Percentiles rank a stretch among this genome's conserved stretches.
Conservation (phyloP, 805 yeast species). For the Yarrowia sp. region DNA sequence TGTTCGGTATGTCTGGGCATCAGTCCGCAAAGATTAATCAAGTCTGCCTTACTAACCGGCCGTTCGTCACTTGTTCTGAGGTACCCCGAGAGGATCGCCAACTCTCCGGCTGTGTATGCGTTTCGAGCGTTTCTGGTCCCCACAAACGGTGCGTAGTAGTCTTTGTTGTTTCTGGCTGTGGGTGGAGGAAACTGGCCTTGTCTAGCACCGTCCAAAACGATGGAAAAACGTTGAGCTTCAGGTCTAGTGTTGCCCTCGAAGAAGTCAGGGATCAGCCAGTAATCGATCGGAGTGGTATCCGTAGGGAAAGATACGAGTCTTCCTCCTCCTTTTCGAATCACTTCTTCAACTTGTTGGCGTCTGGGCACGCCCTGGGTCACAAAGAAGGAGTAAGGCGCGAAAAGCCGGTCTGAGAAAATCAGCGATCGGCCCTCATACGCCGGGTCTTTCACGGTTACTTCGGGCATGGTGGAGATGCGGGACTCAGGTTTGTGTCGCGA, state of each 20-base stretch:
- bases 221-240: not conserved
- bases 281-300: not conserved
- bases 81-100: not conserved
- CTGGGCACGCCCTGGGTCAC: not conserved
- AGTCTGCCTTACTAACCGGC: not conserved
- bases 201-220: slow-evolving; percentile 4
- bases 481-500: too few species aligned
- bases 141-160: slow-evolving; percentile 2
- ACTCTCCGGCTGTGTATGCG: not conserved
- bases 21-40: not conserved
- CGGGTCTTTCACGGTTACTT: slow-evolving; percentile 3
- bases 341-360: not conserved
- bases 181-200: slow-evolving; percentile 7
- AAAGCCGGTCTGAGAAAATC: not conserved
- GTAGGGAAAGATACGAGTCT: not conserved
- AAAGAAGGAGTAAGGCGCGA: slow-evolving; percentile 2
- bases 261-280: slow-evolving; percentile 13
- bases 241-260: not conserved
- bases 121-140: not conserved
- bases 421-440: not conserved
- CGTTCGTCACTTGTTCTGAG: not conserved
- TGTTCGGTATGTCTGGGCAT: not conserved
- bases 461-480: not conserved
- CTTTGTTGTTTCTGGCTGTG: not conserved
- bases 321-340: slow-evolving; percentile 5